Evolutionary conservation across 2,329 filamentous ascomycete genomes (phyloP).

Genomic region (Teratosphaeria epicoccoides): DNA sequence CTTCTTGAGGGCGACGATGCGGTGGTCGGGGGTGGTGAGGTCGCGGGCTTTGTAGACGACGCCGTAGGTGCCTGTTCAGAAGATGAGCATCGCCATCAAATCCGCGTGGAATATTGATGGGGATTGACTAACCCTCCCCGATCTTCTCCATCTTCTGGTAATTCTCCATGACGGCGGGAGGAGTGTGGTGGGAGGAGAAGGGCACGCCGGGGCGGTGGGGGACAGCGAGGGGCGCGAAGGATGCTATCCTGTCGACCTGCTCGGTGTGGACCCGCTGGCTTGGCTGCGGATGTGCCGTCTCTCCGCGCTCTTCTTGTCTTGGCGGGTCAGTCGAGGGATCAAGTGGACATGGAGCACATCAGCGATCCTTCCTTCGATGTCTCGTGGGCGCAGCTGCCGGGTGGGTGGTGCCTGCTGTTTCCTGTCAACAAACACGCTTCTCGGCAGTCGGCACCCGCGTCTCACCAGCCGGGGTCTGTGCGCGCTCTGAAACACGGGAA

Average conservation of each 20-base stretch:
- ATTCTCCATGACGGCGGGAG: slow-evolving; percentile 60
- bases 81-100: too few species aligned
- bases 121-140: slow-evolving; percentile 64
- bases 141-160: slow-evolving; percentile 97
- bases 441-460: background rate
- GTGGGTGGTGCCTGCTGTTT: slow-evolving; percentile 1
- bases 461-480: background rate
- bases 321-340: too few species aligned
- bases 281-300: background rate
- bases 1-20: slow-evolving; percentile 89
- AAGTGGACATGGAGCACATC: too few species aligned
- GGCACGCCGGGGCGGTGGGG: background rate
- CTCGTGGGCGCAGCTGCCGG: background rate
- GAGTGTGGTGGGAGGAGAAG: background rate
- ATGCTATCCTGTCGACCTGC: slow-evolving; percentile 3
- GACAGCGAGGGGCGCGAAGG: slow-evolving; percentile 1
- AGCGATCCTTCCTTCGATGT: background rate
- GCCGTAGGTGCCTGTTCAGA: slow-evolving; percentile 83
- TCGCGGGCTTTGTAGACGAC: slow-evolving; percentile 92
- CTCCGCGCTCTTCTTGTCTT: background rate
- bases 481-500: background rate
- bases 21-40: slow-evolving; percentile 61
- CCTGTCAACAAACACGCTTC: slow-evolving; percentile 7
- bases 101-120: too few species aligned
- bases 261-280: background rate